phyloP scores from a whole-genome alignment of 139 green algal genomes.

The Chlorella sp. region DNA sequence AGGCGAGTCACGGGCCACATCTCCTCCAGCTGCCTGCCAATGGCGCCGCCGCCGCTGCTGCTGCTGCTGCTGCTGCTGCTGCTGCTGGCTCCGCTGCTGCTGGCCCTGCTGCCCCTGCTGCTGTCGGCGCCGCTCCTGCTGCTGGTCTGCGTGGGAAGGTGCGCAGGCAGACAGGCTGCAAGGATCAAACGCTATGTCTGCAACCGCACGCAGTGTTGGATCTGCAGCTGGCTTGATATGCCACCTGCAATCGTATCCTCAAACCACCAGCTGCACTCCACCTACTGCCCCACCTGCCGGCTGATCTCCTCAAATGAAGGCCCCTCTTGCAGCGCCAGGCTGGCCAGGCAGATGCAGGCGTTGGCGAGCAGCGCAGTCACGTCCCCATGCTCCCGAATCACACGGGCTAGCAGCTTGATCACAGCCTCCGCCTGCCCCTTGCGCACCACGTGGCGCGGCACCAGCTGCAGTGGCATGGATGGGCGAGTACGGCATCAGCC shows the following conservation, averaged over 20 bases:
- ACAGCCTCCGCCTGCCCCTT: background rate
- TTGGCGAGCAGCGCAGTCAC: background rate
- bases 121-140: too few species aligned
- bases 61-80: too few species aligned
- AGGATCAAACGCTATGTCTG: too few species aligned
- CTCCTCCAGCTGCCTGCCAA: background rate
- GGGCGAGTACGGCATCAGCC: too few species aligned
- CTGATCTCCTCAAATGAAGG: background rate
- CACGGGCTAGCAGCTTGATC: background rate
- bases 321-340: background rate
- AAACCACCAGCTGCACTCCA: too few species aligned
- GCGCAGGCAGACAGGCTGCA: too few species aligned
- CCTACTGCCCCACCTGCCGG: background rate
- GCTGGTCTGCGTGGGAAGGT: too few species aligned
- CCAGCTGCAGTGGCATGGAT: background rate
- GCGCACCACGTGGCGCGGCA: background rate
- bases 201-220: too few species aligned
- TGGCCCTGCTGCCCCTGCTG: too few species aligned
- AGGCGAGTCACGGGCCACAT: background rate
- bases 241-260: background rate
- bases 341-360: constrained; percentile 3
- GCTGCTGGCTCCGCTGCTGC: too few species aligned
- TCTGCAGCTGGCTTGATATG: too few species aligned
- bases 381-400: background rate
- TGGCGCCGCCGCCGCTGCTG: background rate